Evolutionary conservation across 2,329 filamentous ascomycete species (phyloP).

Genomic region (Microcyclosporella mali): DNA sequence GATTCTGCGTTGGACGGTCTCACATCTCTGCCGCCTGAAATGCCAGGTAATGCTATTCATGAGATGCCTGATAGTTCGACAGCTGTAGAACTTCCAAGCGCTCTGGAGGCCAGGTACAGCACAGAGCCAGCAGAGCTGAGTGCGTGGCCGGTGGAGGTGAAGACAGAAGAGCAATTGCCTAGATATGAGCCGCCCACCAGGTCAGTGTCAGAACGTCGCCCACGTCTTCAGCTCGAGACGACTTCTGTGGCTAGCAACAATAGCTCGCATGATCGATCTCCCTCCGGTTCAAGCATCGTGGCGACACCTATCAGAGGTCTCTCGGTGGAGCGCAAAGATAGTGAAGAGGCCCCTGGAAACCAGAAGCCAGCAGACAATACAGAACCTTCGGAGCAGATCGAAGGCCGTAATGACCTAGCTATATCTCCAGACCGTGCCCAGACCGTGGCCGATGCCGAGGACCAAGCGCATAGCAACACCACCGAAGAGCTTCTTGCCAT

Average conservation of each 20-base stretch:
- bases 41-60: conserved; percentile 7
- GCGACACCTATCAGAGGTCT: conserved; percentile 4
- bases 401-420: not conserved
- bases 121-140: not conserved
- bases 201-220: not conserved
- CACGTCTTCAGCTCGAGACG: not conserved
- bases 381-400: not conserved
- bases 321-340: not conserved
- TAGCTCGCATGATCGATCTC: not conserved
- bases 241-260: not conserved
- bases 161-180: conserved; percentile 4
- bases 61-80: conserved; percentile 8
- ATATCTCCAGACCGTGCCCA: not conserved
- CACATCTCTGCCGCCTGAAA: not conserved
- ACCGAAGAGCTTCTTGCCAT: conserved; percentile 3
- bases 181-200: conserved; percentile 3
- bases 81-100: conserved; percentile 4
- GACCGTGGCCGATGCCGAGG: too few relatives aligned
- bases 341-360: not conserved
- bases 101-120: not conserved
- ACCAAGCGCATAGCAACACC: not conserved
- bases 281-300: conserved; percentile 5
- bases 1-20: not conserved
- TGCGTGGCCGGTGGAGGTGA: not conserved
- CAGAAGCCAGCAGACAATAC: not conserved